A percentile compares a stretch with the other conserved stretches of the same genome.
Evolutionary conservation across 2,329 filamentous ascomycete genomes (phyloP).

Genomic region (Pestalotiopsis sp.): DNA sequence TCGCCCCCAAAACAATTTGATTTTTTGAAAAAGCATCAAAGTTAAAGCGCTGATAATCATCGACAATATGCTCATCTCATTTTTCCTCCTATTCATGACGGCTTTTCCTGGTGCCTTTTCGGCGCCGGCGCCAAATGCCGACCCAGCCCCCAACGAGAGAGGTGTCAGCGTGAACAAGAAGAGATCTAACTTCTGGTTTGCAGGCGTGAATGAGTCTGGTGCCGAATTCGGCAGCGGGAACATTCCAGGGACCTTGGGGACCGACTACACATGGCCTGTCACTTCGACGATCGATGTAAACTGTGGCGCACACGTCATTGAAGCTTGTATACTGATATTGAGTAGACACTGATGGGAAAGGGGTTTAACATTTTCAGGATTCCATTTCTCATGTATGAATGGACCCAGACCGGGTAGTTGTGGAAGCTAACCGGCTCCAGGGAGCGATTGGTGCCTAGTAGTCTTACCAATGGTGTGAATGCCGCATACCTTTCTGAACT

Average conservation of each 20-base stretch:
- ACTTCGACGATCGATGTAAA: slow-evolving; percentile 4
- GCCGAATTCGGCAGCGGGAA: slow-evolving; percentile 6
- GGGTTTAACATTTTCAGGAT: slow-evolving; percentile 64
- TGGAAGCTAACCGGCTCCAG: too few species aligned
- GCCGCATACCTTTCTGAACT: slow-evolving; percentile 44
- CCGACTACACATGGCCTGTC: slow-evolving; percentile 6
- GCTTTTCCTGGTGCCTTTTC: too few species aligned
- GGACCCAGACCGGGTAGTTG: too few species aligned
- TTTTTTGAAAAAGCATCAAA: too few species aligned
- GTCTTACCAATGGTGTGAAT: slow-evolving; percentile 45
- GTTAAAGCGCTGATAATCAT: too few species aligned
- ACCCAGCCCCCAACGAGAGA: background rate
- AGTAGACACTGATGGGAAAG: slow-evolving; percentile 48
- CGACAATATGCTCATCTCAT: too few species aligned
- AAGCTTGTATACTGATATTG: background rate
- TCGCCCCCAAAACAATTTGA: too few species aligned
- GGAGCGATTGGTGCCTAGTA: slow-evolving; percentile 53
- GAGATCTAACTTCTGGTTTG: background rate
- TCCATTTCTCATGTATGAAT: slow-evolving; percentile 45
- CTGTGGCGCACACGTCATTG: background rate
- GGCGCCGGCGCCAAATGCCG: background rate
- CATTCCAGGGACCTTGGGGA: background rate
- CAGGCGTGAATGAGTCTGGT: slow-evolving; percentile 10
- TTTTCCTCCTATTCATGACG: too few species aligned
- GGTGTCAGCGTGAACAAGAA: background rate